Evolutionary conservation across 257 asterid genomes (phyloP).

Genomic region (Perilla frutescens): DNA sequence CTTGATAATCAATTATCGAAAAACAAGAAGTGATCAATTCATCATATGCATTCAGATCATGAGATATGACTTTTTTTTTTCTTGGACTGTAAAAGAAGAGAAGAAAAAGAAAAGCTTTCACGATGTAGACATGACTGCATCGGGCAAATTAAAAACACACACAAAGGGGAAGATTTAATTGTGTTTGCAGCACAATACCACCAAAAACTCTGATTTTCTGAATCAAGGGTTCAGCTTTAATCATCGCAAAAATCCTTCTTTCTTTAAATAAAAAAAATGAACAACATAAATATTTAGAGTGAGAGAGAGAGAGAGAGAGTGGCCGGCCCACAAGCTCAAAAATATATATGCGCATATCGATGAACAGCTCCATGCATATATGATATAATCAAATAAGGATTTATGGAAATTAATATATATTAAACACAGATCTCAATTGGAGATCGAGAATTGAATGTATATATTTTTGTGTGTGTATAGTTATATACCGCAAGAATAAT

Average conservation of each 20-base stretch:
- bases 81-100: constrained; percentile 49
- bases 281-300: neutral
- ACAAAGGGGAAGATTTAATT: constrained; percentile 29
- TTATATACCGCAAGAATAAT: constrained; percentile 81
- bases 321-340: neutral
- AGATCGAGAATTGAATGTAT: no score
- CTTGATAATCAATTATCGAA: neutral
- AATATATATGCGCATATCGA: neutral
- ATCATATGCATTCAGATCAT: constrained; percentile 4
- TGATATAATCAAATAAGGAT: neutral
- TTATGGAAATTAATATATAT: no score
- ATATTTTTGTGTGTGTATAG: no score
- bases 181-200: constrained; percentile 45
- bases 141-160: neutral
- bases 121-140: constrained; percentile 72
- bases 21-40: constrained; percentile 9
- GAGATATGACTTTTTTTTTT: constrained; percentile 45
- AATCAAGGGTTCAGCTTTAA: constrained; percentile 59
- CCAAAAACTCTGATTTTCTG: constrained; percentile 51
- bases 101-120: constrained; percentile 37
- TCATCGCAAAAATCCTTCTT: constrained; percentile 37
- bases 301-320: no score
- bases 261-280: constrained; percentile 1
- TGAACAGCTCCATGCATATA: constrained; percentile 33
- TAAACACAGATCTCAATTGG: no score